These are phyloP conservation scores for Sextonia rubra DNA, from an alignment of 164 flowering plant species.

Conservation along the genomic window DNA sequence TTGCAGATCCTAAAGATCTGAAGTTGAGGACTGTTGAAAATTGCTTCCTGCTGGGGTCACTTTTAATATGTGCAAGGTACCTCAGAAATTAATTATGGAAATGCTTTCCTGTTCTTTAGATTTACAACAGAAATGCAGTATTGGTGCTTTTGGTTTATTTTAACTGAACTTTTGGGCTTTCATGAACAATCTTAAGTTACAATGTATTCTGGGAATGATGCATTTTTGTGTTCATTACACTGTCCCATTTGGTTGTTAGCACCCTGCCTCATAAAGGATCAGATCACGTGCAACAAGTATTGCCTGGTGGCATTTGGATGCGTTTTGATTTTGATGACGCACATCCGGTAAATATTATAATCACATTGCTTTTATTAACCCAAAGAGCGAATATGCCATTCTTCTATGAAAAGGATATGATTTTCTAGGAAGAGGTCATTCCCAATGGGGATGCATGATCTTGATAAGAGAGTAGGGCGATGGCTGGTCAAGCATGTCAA, in stretches of 20 bases:
- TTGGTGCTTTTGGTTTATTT: not conserved
- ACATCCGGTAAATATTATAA: slow-evolving; percentile 67
- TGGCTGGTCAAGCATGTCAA: no score
- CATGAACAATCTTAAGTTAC: not conserved
- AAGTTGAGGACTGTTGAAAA: slow-evolving; percentile 60
- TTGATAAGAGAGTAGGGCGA: no score
- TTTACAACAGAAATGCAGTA: not conserved
- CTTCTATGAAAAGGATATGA: no score
- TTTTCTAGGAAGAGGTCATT: no score
- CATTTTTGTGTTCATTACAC: slow-evolving; percentile 8
- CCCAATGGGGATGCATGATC: no score
- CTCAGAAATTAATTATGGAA: not conserved
- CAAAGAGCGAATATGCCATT: no score
- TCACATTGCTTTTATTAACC: not conserved
- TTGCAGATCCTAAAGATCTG: slow-evolving; percentile 84
- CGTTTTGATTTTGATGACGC: slow-evolving; percentile 82
- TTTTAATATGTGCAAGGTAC: slow-evolving; percentile 78
- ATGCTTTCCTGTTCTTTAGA: no score
- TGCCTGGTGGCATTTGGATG: slow-evolving; percentile 83
- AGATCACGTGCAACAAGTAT: slow-evolving; percentile 29
- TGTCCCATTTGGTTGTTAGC: slow-evolving; percentile 33
- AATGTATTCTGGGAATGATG: not conserved
- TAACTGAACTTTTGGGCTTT: not conserved
- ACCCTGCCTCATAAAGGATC: slow-evolving; percentile 41
- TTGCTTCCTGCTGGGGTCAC: slow-evolving; percentile 82